Conservation (phyloP, 805 yeast species). For the Myxozyma vanderwaltii region DNA sequence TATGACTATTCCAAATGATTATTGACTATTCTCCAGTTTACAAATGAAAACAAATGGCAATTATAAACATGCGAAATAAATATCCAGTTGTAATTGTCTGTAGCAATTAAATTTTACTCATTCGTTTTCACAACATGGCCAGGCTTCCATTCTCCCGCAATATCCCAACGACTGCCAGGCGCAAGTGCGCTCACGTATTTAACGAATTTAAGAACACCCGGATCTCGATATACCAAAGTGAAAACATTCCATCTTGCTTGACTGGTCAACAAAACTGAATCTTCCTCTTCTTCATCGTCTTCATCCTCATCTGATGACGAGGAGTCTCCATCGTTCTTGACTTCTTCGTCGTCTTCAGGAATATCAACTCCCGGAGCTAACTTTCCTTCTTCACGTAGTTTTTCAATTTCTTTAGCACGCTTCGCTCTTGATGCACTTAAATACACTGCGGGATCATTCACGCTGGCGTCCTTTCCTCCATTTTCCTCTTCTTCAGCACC, state of each 20-base stretch:
- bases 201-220: slow-evolving; percentile 83
- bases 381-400: slow-evolving; percentile 16
- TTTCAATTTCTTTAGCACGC: slow-evolving; percentile 20
- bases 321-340: slow-evolving; percentile 39
- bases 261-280: slow-evolving; percentile 73
- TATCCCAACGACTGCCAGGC: slow-evolving; percentile 91
- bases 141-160: slow-evolving; percentile 66
- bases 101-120: too few species aligned
- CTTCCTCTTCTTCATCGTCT: slow-evolving; percentile 54
- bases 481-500: slow-evolving; percentile 45
- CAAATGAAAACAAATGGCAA: too few species aligned
- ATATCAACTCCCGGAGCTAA: slow-evolving; percentile 32
- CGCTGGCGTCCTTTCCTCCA: slow-evolving; percentile 44
- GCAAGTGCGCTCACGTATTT: slow-evolving; percentile 89
- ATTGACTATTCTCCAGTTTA: too few species aligned
- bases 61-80: too few species aligned
- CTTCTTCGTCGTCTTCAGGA: slow-evolving; percentile 49
- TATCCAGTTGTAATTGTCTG: too few species aligned
- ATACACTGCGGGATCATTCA: slow-evolving; percentile 37
- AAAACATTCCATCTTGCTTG: slow-evolving; percentile 85
- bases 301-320: slow-evolving; percentile 70
- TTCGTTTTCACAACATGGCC: background rate
- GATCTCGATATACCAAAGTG: slow-evolving; percentile 76
- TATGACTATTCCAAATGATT: background rate
- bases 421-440: slow-evolving; percentile 24